phyloP scores from a whole-genome alignment of 768 basidiomycete genomes.

The Botryobasidium botryosum region DNA sequence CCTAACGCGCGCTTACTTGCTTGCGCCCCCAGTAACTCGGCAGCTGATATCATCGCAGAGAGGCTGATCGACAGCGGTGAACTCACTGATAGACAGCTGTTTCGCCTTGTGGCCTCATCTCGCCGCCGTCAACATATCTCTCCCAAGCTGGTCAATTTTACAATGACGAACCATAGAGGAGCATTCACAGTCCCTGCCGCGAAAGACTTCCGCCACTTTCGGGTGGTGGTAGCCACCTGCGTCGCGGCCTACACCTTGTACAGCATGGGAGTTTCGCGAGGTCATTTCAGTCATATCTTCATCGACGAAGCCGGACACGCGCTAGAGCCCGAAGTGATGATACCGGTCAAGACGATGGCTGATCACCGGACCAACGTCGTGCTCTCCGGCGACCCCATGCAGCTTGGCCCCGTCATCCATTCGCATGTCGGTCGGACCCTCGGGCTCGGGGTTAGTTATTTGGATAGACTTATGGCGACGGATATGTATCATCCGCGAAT shows the following conservation, averaged over 20 bases:
- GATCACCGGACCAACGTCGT: not conserved
- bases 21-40: conserved; percentile 51
- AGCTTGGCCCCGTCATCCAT: not conserved
- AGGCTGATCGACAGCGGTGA: conserved; percentile 19
- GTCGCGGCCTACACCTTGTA: not conserved
- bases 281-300: conserved; percentile 1
- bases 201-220: not conserved
- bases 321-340: conserved; percentile 2
- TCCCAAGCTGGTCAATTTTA: not conserved
- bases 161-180: conserved; percentile 16
- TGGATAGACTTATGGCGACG: not conserved
- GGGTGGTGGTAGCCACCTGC: not conserved
- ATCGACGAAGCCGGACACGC: conserved; percentile 5
- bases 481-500: not conserved
- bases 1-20: conserved; percentile 34
- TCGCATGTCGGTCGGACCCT: conserved; percentile 15
- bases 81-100: not conserved
- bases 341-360: not conserved
- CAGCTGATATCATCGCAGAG: conserved; percentile 38
- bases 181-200: not conserved
- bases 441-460: not conserved
- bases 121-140: not conserved
- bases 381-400: not conserved
- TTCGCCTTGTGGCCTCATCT: not conserved
- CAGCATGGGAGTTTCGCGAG: not conserved